Evolutionary conservation across 225 moss, liverwort and hornwort genomes (phyloP).

Genomic region (Bryoerythrophyllum caledonicum): DNA sequence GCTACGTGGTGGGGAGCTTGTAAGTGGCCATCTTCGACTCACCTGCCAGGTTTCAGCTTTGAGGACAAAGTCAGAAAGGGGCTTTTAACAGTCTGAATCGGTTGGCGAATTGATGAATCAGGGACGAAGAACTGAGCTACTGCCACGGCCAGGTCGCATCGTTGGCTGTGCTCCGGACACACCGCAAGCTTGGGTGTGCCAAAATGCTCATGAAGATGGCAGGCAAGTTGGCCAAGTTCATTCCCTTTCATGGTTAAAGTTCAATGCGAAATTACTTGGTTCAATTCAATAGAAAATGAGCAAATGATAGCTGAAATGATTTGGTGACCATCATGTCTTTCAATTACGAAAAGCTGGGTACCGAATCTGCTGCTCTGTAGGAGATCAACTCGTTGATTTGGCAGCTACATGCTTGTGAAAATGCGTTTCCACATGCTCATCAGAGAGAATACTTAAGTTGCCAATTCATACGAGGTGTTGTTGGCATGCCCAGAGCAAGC

Average conservation of each 20-base stretch:
- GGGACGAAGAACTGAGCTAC: slow-evolving; percentile 83
- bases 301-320: background rate
- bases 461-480: background rate
- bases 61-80: background rate
- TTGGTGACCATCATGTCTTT: background rate
- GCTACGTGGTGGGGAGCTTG: slow-evolving; percentile 91
- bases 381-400: too few relatives aligned
- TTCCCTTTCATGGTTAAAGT: background rate
- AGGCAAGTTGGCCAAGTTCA: slow-evolving; percentile 22
- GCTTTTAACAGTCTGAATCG: background rate
- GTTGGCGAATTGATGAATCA: slow-evolving; percentile 22
- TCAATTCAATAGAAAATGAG: background rate
- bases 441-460: too few relatives aligned
- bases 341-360: background rate
- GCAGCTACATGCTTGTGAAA: too few relatives aligned
- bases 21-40: slow-evolving; percentile 31
- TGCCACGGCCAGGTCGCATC: slow-evolving; percentile 98
- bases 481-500: slow-evolving; percentile 60
- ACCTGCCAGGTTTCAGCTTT: background rate
- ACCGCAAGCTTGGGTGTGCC: slow-evolving; percentile 90
- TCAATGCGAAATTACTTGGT: background rate
- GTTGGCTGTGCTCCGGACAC: slow-evolving; percentile 84
- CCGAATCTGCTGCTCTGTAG: background rate
- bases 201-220: slow-evolving; percentile 89
- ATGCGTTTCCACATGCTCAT: too few relatives aligned